Evolutionary conservation across 345 rosid species (phyloP).

Genomic region (Eucalyptus rudis): DNA sequence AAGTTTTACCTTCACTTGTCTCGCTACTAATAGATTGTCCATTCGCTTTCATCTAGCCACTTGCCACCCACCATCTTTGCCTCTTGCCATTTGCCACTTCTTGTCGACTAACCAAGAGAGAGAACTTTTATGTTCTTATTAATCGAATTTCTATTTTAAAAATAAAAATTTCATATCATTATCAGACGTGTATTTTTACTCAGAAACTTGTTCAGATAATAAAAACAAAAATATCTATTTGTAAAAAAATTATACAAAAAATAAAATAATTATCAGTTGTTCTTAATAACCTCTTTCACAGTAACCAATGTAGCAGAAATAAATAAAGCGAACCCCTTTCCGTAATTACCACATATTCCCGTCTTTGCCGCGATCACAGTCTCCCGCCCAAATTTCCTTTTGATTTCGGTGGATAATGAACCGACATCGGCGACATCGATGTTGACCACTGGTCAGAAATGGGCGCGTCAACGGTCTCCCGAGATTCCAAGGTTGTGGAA

Average conservation of each 20-base stretch:
- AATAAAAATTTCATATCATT: fast-evolving
- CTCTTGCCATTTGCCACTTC: neutral
- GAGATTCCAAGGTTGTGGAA: neutral
- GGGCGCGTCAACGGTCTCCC: neutral
- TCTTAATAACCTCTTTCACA: neutral
- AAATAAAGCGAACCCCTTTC: neutral
- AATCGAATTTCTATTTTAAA: fast-evolving
- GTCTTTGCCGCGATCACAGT: neutral
- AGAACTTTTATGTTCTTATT: fast-evolving
- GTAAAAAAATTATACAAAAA: too few species aligned
- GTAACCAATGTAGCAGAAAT: neutral
- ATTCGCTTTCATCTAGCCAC: fast-evolving
- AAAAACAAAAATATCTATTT: too few species aligned
- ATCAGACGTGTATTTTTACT: fast-evolving
- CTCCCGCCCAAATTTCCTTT: neutral
- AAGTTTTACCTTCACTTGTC: too few species aligned
- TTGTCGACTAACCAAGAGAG: fast-evolving
- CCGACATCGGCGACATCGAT: neutral
- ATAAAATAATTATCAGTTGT: too few species aligned
- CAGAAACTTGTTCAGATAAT: fast-evolving
- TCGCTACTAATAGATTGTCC: fast-evolving
- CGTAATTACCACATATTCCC: neutral
- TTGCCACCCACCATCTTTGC: too few species aligned
- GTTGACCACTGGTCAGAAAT: neutral
- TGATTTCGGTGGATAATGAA: neutral